Evolutionary conservation across 495 filamentous ascomycete genomes (phyloP).

Genomic region (Hypoxylon perforatum): DNA sequence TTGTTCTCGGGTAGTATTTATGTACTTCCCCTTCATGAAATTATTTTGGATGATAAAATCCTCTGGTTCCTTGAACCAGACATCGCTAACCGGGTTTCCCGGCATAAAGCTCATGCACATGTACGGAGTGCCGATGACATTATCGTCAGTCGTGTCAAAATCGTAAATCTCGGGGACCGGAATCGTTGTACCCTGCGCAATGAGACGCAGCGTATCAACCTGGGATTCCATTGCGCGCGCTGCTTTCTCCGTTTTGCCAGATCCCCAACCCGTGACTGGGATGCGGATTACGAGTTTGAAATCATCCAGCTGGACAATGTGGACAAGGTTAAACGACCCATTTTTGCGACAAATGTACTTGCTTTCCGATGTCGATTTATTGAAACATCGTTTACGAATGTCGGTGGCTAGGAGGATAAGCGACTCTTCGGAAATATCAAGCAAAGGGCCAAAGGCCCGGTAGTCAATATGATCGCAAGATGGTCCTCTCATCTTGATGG

Average conservation of each 20-base stretch:
- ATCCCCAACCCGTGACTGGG: constrained; percentile 32
- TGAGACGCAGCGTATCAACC: constrained; percentile 41
- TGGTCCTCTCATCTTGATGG: neutral
- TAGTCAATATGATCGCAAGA: neutral
- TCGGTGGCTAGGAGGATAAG: constrained; percentile 23
- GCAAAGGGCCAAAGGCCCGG: constrained; percentile 19
- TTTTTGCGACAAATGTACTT: neutral
- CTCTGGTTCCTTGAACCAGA: constrained; percentile 22
- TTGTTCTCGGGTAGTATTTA: constrained; percentile 5
- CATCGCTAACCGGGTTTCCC: constrained; percentile 13
- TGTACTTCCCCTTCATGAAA: too few species aligned
- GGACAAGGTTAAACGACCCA: constrained; percentile 37
- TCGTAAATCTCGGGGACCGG: constrained; percentile 42
- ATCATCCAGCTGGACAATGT: constrained; percentile 35
- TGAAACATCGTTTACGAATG: constrained; percentile 14
- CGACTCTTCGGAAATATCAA: constrained; percentile 14
- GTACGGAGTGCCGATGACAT: constrained; percentile 39
- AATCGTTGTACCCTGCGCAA: constrained; percentile 29
- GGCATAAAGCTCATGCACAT: constrained; percentile 42
- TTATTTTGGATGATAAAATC: too few species aligned
- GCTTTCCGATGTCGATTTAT: neutral
- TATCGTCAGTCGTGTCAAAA: constrained; percentile 35
- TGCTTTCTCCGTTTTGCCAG: constrained; percentile 30
- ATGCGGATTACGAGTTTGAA: constrained; percentile 43
- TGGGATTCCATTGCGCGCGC: constrained; percentile 41